Percentiles rank a stretch among this genome's conserved stretches.
Evolutionary conservation across 225 moss, liverwort and hornwort species (phyloP).

Genomic region (Pleurozium schreberi): DNA sequence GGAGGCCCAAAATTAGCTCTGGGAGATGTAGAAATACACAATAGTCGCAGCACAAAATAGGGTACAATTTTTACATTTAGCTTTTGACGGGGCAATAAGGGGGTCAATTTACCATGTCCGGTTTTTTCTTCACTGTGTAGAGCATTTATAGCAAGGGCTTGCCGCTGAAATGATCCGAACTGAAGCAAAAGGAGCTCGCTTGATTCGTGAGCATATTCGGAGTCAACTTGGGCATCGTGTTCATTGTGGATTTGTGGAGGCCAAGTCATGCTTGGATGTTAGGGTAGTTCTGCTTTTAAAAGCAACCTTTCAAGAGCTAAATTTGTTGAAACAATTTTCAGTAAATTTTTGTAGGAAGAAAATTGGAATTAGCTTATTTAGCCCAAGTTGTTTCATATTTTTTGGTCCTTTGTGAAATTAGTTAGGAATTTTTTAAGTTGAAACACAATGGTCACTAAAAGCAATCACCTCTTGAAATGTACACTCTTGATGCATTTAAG

Average conservation of each 20-base stretch:
- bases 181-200: background rate
- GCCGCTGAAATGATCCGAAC: background rate
- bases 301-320: background rate
- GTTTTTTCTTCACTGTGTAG: background rate
- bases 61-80: no score
- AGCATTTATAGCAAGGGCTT: background rate
- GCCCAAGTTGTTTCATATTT: background rate
- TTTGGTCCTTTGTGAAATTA: background rate
- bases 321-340: background rate
- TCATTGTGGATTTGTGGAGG: background rate
- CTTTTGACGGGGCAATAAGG: no score
- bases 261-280: background rate
- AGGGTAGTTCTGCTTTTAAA: background rate
- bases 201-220: background rate
- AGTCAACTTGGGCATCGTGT: background rate
- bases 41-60: no score
- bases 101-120: no score
- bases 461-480: no score
- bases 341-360: background rate
- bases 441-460: background rate
- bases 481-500: no score
- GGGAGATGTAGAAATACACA: no score
- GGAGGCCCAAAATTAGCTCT: no score
- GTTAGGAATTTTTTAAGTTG: background rate
- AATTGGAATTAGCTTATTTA: background rate